phyloP scores from a whole-genome alignment of 2,329 filamentous ascomycete genomes.

The Arthrobotrys entomopaga region DNA sequence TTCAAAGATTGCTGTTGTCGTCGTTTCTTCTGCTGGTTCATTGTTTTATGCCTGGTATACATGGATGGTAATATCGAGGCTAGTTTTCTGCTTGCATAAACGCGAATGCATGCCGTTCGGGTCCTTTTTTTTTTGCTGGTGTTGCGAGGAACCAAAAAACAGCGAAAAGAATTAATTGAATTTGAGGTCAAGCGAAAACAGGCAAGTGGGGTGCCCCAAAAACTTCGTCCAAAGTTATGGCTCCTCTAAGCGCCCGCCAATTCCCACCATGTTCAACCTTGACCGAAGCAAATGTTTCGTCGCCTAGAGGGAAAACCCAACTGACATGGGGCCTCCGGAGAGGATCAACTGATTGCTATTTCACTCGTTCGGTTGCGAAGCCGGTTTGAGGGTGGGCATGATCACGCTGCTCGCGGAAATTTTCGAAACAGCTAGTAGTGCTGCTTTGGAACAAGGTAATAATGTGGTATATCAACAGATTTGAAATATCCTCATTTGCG shows the following conservation, averaged over 20 bases:
- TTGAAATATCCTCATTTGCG: slow-evolving; percentile 17
- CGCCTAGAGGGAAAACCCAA: slow-evolving; percentile 20
- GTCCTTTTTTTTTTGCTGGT: not conserved
- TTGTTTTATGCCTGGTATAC: too few relatives aligned
- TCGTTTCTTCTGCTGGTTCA: not conserved
- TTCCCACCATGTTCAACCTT: slow-evolving; percentile 32
- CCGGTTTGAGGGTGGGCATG: slow-evolving; percentile 2
- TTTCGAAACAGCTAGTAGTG: slow-evolving; percentile 53
- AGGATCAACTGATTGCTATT: slow-evolving; percentile 54
- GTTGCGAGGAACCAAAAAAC: not conserved
- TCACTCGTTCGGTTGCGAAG: slow-evolving; percentile 15
- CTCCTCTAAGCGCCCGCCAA: slow-evolving; percentile 52
- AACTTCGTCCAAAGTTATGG: slow-evolving; percentile 14
- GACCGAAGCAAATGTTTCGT: slow-evolving; percentile 29
- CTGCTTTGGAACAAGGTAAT: slow-evolving; percentile 21
- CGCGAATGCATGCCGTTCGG: not conserved
- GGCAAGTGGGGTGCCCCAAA: slow-evolving; percentile 52
- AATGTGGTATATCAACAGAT: not conserved
- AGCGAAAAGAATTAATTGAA: not conserved
- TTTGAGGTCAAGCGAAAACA: slow-evolving; percentile 24
- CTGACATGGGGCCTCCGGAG: not conserved
- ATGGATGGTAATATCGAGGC: too few relatives aligned
- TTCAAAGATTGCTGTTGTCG: not conserved
- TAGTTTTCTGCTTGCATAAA: not conserved
- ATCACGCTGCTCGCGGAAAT: slow-evolving; percentile 35